phyloP scores from a whole-genome alignment of 768 basidiomycete species.

The Xerocomus spinulosus region DNA sequence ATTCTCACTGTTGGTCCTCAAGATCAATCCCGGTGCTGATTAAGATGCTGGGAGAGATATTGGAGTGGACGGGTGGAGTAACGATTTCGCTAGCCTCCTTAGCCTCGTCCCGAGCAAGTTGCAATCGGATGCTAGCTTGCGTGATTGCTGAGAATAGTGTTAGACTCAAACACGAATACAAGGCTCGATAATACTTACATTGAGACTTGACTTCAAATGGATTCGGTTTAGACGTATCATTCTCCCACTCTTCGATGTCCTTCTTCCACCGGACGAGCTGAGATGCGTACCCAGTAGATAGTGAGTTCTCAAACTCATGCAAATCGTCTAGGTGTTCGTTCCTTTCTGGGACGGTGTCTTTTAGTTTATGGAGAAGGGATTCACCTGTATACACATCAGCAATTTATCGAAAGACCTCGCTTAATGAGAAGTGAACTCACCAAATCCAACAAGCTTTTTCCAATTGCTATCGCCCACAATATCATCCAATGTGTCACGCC shows the following conservation, averaged over 20 bases:
- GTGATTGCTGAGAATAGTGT: background rate
- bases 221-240: conserved; percentile 4
- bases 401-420: background rate
- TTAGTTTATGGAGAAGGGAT: background rate
- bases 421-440: conserved; percentile 21
- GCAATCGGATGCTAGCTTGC: conserved; percentile 7
- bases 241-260: background rate
- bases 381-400: background rate
- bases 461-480: conserved; percentile 33
- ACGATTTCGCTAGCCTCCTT: background rate
- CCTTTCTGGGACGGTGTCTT: conserved; percentile 1
- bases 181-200: background rate
- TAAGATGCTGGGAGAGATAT: conserved; percentile 14
- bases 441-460: conserved; percentile 29
- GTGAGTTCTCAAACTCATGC: background rate
- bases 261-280: background rate
- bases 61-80: background rate
- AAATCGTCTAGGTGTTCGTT: conserved; percentile 8
- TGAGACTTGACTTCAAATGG: conserved; percentile 3
- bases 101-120: conserved; percentile 15
- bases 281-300: background rate
- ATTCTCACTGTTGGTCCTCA: conserved; percentile 21
- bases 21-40: conserved; percentile 13
- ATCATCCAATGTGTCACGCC: conserved; percentile 36
- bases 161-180: background rate